These are phyloP conservation scores for Sarocladiaceae sp. DNA, from an alignment of 2,329 filamentous ascomycete species.

Conservation along the genomic window DNA sequence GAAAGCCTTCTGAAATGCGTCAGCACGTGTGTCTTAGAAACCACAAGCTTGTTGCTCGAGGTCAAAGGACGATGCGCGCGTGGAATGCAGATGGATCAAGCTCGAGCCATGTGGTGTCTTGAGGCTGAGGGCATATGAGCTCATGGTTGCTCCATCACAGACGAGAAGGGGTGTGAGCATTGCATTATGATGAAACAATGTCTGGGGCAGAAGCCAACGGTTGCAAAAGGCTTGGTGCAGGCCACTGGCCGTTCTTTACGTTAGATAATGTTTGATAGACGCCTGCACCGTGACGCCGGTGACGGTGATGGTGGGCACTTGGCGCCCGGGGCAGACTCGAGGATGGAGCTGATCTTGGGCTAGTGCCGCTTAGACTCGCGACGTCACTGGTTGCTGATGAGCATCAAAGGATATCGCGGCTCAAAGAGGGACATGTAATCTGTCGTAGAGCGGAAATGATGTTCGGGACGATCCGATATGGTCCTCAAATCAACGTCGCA, in stretches of 20 bases:
- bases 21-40: neutral
- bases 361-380: neutral
- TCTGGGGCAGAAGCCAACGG: neutral
- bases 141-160: neutral
- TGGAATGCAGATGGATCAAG: slow-evolving; percentile 7
- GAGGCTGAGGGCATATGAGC: slow-evolving; percentile 3
- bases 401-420: neutral
- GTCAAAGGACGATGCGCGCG: neutral
- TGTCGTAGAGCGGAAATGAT: neutral
- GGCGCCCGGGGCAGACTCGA: neutral
- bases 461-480: neutral
- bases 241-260: neutral
- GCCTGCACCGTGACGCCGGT: slow-evolving; percentile 2
- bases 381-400: neutral
- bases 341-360: neutral
- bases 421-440: neutral
- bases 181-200: neutral
- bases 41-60: neutral
- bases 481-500: neutral
- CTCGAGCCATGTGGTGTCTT: slow-evolving; percentile 2
- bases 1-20: neutral
- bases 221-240: neutral
- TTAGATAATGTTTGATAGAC: neutral
- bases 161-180: neutral
- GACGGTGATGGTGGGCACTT: slow-evolving; percentile 6